Percentiles rank a stretch among this genome's conserved stretches.
phyloP scores from a whole-genome alignment of 2,329 filamentous ascomycete genomes.

The Aspergillus awamori region DNA sequence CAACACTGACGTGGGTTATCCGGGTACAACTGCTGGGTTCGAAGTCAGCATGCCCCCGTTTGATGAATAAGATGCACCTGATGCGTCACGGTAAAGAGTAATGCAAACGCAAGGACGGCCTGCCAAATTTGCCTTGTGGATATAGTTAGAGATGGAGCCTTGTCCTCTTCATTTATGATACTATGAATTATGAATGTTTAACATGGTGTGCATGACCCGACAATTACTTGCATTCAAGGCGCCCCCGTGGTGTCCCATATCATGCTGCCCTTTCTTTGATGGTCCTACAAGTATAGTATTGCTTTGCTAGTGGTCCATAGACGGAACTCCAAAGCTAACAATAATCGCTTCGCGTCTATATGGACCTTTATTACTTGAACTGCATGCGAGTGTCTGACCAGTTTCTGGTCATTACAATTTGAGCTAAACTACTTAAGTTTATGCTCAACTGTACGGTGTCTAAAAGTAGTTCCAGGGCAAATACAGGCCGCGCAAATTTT shows the following conservation, averaged over 20 bases:
- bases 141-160: background rate
- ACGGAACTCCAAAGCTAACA: too few species aligned
- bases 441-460: too few species aligned
- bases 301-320: too few species aligned
- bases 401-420: too few species aligned
- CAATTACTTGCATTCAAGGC: too few species aligned
- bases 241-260: background rate
- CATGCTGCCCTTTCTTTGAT: too few species aligned
- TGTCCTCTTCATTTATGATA: background rate
- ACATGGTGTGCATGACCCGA: too few species aligned
- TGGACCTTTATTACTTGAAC: too few species aligned
- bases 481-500: background rate
- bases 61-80: background rate
- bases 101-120: rapidly evolving
- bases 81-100: background rate
- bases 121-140: background rate
- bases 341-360: too few species aligned
- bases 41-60: background rate
- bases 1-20: background rate
- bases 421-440: too few species aligned
- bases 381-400: too few species aligned
- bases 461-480: background rate
- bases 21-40: background rate
- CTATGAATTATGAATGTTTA: background rate
- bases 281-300: too few species aligned